Evolutionary conservation across 129 eudicot genomes (phyloP).

Genomic region (Centaurea solstitialis): DNA sequence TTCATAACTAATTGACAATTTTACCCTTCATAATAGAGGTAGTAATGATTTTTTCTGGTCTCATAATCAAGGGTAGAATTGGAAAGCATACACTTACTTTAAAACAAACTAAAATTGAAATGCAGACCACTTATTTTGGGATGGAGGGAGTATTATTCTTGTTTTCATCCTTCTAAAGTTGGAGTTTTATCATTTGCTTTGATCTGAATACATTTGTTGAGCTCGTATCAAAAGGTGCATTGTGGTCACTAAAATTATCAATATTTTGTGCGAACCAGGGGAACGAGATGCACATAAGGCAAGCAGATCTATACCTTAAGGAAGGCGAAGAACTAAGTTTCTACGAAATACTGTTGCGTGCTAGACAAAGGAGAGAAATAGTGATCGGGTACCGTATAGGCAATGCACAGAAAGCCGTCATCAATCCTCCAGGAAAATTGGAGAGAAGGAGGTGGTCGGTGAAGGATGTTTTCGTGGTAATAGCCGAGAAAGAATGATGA

Average conservation of each 20-base stretch:
- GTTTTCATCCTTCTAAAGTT: neutral
- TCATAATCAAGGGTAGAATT: neutral
- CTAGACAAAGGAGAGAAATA: constrained; percentile 76
- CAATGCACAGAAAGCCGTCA: constrained; percentile 66
- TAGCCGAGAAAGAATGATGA: constrained; percentile 80
- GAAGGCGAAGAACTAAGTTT: constrained; percentile 83
- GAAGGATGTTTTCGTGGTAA: constrained; percentile 75
- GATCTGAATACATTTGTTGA: neutral
- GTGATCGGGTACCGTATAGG: constrained; percentile 71
- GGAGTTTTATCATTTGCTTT: neutral
- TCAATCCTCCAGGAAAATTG: constrained; percentile 62
- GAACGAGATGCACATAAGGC: constrained; percentile 85
- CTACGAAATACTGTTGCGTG: constrained; percentile 67
- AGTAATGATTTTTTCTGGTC: neutral
- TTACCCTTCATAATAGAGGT: neutral
- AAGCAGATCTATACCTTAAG: constrained; percentile 59
- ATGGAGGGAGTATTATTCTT: neutral
- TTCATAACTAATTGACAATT: too few species aligned
- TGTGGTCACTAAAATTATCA: neutral
- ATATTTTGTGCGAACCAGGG: constrained; percentile 43
- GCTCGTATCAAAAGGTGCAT: neutral
- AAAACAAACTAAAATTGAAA: neutral
- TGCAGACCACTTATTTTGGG: neutral
- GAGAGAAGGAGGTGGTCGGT: constrained; percentile 65
- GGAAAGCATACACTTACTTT: neutral